phyloP scores from a whole-genome alignment of 106 monocot genomes.

The Dendrobium officinale region DNA sequence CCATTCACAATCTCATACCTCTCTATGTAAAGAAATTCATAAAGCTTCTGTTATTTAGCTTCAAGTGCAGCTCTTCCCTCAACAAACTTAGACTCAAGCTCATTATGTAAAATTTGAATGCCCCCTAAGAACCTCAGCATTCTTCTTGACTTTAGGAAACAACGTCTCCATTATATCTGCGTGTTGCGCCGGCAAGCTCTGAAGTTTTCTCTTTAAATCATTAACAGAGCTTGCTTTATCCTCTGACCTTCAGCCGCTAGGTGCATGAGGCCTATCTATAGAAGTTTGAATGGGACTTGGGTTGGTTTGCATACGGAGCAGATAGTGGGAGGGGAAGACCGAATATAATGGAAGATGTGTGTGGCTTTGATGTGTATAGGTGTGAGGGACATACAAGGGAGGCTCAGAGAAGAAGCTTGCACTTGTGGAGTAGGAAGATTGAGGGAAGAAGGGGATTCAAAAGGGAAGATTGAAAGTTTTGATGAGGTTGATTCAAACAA shows the following conservation, averaged over 20 bases:
- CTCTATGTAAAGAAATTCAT: conserved; percentile 46
- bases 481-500: no score
- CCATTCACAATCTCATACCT: conserved; percentile 52
- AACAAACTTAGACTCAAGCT: conserved; percentile 39
- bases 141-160: conserved; percentile 32
- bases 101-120: conserved; percentile 50
- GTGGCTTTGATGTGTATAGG: no score
- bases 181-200: conserved; percentile 30
- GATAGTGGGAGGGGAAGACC: no score
- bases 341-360: no score
- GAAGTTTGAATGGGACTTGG: no score
- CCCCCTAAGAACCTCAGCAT: conserved; percentile 38
- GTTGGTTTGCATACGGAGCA: no score
- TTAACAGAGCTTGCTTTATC: conserved; percentile 12
- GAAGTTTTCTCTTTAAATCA: conserved; percentile 34
- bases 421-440: no score
- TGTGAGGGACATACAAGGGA: no score
- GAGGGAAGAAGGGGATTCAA: no score
- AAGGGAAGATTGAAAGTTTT: no score
- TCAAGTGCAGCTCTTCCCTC: conserved; percentile 48
- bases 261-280: no score
- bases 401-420: no score
- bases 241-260: background rate
- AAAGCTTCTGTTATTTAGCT: conserved; percentile 45
- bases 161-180: conserved; percentile 31